Evolutionary conservation across 208 protist species (phyloP), one percentile per base, ranked within the genome.

Genomic region (Trypanosoma avium): DNA sequence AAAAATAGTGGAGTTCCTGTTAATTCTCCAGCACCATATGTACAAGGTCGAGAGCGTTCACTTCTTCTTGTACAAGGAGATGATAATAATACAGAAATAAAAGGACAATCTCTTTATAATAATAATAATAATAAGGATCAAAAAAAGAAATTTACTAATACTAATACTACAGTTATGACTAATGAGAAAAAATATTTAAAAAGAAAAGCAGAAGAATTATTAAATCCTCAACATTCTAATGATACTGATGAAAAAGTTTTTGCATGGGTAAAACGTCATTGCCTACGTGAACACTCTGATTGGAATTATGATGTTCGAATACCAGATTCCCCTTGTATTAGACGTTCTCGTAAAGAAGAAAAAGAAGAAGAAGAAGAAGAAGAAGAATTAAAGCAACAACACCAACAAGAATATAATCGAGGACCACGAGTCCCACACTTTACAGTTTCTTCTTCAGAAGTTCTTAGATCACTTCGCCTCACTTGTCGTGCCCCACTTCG

Each of bases 251-350:
- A 21, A 17, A 70, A 27, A 24, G 55, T 17, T 10, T 46, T 32
- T 35, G 17, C 32, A 24, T 70, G 67, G 67, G 54, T 26, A 10
- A 33, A 35, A 27, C 49, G 59, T 21, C 43, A 66, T 35, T 66
- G 52, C 29, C 42, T 73, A 10, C 57, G 52, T 40, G 67, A 73
- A 33, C 50, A 58, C 9, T 65, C 67, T 6, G 43, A 63, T 19
- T 73, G 67, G 67, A 66, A 66, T 33, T 73, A 61, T 42, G 40
- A 55, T 32, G 32, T 73, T 7, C 59, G 59, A 13, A 32, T 70
- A 33, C 33, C 21, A 17, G 24, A n/a, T 35, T 2, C 12, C 15
- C 35, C 17, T 26, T 17, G 24, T 17, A 33, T 7, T 17, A 56
- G 54, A 42, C 46, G 55, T 6, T 47, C 24, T 3, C 47, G 48